Conservation (phyloP, 1,139 yeast species). For the Eremothecium sinecaudum region DNA sequence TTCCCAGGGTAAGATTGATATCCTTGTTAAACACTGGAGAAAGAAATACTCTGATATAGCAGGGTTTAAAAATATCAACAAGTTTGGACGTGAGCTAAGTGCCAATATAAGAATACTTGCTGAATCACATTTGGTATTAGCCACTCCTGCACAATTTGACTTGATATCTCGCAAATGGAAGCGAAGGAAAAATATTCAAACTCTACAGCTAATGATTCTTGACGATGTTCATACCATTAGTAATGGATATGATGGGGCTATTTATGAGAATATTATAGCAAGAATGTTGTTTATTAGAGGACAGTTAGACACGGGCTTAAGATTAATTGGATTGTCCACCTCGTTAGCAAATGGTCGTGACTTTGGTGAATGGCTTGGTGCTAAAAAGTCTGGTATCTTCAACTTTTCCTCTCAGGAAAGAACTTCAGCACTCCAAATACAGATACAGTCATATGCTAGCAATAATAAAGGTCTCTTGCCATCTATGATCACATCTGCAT, state of each 20-base stretch:
- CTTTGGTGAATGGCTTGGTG: slow-evolving; percentile 81
- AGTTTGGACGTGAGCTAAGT: slow-evolving; percentile 54
- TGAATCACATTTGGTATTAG: slow-evolving; percentile 55
- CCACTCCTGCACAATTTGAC: slow-evolving; percentile 76
- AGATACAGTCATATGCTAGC: slow-evolving; percentile 43
- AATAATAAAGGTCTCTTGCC: slow-evolving; percentile 44
- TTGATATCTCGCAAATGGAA: slow-evolving; percentile 72
- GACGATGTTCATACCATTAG: slow-evolving; percentile 75
- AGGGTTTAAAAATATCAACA: slow-evolving; percentile 43
- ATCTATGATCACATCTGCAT: slow-evolving; percentile 45
- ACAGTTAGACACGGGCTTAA: slow-evolving; percentile 44
- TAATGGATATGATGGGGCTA: slow-evolving; percentile 43
- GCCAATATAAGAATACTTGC: slow-evolving; percentile 48
- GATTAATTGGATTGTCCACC: slow-evolving; percentile 60
- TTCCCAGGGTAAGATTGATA: slow-evolving; percentile 45
- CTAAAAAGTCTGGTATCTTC: slow-evolving; percentile 45
- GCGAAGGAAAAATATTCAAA: slow-evolving; percentile 57
- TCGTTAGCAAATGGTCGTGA: slow-evolving; percentile 71
- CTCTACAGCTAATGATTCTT: slow-evolving; percentile 56
- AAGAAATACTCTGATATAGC: slow-evolving; percentile 37
- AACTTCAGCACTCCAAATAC: slow-evolving; percentile 47
- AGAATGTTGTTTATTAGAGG: slow-evolving; percentile 62
- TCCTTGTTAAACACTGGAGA: slow-evolving; percentile 42
- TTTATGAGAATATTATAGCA: slow-evolving; percentile 61
- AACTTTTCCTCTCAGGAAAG: slow-evolving; percentile 64